These are phyloP conservation scores for Myxozyma vanderwaltii DNA, from an alignment of 805 yeast genomes.

Conservation along the genomic window DNA sequence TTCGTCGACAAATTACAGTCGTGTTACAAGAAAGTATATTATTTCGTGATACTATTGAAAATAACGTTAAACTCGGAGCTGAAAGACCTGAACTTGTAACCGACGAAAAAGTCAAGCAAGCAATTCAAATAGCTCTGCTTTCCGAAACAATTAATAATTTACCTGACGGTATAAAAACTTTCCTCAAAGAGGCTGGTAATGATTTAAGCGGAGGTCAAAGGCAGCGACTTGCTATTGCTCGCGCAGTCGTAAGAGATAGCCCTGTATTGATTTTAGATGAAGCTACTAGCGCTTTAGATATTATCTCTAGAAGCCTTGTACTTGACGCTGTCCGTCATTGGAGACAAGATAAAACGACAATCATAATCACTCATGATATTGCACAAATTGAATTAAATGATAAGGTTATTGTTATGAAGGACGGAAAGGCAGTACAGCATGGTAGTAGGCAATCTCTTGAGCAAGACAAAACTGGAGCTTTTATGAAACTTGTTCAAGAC, in stretches of 20 bases:
- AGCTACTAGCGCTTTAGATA: conserved; percentile 79
- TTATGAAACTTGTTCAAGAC: conserved; percentile 6
- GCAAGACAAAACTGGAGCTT: conserved; percentile 5
- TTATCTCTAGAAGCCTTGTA: conserved; percentile 49
- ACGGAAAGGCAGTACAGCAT: conserved; percentile 56
- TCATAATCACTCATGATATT: conserved; percentile 78
- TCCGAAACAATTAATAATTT: conserved; percentile 51
- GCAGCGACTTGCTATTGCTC: conserved; percentile 80
- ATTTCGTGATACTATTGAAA: conserved; percentile 62
- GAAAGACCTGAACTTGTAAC: conserved; percentile 36
- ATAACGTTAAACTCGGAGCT: conserved; percentile 63
- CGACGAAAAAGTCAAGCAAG: conserved; percentile 45
- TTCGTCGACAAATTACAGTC: conserved; percentile 64
- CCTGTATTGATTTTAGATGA: conserved; percentile 85
- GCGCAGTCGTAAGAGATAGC: conserved; percentile 74
- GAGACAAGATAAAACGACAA: conserved; percentile 72
- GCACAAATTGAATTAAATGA: conserved; percentile 60
- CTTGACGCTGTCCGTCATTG: conserved; percentile 56
- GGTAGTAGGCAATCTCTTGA: conserved; percentile 48
- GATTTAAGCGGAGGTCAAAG: conserved; percentile 72
- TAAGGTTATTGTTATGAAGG: conserved; percentile 57
- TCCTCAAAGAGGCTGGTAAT: conserved; percentile 46
- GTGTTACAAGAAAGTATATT: conserved; percentile 72
- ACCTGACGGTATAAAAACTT: conserved; percentile 59
- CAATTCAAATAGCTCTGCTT: conserved; percentile 57